Evolutionary conservation across 495 filamentous ascomycete species (phyloP).

Genomic region (Penicillium atrosanguineum): DNA sequence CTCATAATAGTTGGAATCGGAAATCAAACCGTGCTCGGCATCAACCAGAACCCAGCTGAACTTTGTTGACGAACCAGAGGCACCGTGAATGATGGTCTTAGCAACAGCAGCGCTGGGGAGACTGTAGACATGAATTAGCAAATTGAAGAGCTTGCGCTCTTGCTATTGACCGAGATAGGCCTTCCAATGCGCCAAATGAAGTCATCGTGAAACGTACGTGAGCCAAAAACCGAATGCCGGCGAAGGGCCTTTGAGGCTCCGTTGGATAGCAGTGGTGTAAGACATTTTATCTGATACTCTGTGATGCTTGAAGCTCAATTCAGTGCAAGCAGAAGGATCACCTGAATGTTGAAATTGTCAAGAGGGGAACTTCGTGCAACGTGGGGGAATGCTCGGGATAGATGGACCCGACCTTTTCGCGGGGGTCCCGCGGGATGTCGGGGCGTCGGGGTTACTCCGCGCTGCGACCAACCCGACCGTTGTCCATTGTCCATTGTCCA

Average conservation of each 20-base stretch:
- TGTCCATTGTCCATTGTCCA: neutral
- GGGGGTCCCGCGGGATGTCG: neutral
- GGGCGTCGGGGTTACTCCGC: neutral
- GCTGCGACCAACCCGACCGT: neutral
- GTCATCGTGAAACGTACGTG: slow-evolving; percentile 26
- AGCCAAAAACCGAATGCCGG: slow-evolving; percentile 38
- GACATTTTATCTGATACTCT: slow-evolving; percentile 15
- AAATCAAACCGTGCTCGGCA: slow-evolving; percentile 73
- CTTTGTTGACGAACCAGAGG: slow-evolving; percentile 21
- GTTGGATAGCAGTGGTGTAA: slow-evolving; percentile 23
- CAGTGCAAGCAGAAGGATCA: neutral
- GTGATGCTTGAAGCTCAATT: neutral
- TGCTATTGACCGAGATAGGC: neutral
- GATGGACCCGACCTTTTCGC: neutral
- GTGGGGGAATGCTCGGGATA: slow-evolving; percentile 8
- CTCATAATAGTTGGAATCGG: slow-evolving; percentile 37
- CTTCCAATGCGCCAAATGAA: neutral
- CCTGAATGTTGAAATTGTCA: neutral
- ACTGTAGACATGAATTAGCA: slow-evolving; percentile 7
- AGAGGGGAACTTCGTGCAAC: neutral
- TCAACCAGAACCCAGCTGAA: slow-evolving; percentile 73
- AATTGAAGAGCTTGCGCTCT: neutral
- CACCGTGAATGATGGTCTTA: slow-evolving; percentile 35
- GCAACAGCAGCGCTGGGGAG: slow-evolving; percentile 35
- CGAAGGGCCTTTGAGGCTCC: slow-evolving; percentile 15